phyloP scores from a whole-genome alignment of 1,284 basidiomycete genomes.

The Heliocybe sulcata region DNA sequence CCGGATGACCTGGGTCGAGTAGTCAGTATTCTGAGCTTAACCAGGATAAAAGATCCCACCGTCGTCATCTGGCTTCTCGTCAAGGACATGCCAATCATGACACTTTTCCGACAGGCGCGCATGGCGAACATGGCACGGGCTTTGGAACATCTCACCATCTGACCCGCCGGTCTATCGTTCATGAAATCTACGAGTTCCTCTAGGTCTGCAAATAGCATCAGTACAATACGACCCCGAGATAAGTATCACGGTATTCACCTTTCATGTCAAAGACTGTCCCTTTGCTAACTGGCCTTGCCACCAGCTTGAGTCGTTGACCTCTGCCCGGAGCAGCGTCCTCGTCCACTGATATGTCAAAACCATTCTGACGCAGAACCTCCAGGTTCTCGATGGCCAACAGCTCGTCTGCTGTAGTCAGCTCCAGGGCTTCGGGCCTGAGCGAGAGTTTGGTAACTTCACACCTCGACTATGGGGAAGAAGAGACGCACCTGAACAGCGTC shows the following conservation, averaged over 20 bases:
- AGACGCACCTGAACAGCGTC: constrained; percentile 65
- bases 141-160: constrained; percentile 87
- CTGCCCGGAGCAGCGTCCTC: constrained; percentile 42
- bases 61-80: constrained; percentile 73
- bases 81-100: constrained; percentile 92
- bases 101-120: constrained; percentile 91
- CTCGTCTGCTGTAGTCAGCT: constrained; percentile 89
- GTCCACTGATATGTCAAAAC: constrained; percentile 70
- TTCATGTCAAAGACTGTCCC: constrained; percentile 75
- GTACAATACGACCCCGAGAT: not conserved
- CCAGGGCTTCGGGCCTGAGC: constrained; percentile 66
- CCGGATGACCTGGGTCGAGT: constrained; percentile 57
- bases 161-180: constrained; percentile 67
- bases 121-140: constrained; percentile 96
- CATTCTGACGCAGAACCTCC: constrained; percentile 76
- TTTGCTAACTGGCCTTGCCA: constrained; percentile 89
- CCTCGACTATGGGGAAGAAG: constrained; percentile 3
- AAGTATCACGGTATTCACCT: constrained; percentile 27
- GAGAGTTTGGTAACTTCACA: constrained; percentile 2
- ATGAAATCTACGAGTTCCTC: constrained; percentile 89
- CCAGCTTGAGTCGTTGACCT: constrained; percentile 52
- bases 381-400: constrained; percentile 84
- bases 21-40: constrained; percentile 8
- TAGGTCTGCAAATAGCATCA: constrained; percentile 57
- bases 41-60: constrained; percentile 34